These are phyloP conservation scores for Paraglomus brasilianum DNA, from an alignment of 192 early-diverging fungal species.

Conservation along the genomic window DNA sequence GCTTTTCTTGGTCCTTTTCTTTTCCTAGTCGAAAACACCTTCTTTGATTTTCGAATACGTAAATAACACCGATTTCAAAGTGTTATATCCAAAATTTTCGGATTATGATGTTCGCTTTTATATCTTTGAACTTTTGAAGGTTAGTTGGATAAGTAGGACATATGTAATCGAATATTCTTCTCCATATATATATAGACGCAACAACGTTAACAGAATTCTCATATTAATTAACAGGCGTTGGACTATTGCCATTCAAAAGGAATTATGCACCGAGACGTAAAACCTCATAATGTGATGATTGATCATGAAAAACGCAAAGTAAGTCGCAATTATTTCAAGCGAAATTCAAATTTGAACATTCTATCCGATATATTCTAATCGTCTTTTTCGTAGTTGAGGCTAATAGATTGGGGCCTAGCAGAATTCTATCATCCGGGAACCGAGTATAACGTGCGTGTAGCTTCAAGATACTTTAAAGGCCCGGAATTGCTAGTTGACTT, in stretches of 20 bases:
- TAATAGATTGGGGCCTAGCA: conserved; percentile 99
- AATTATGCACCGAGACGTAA: conserved; percentile 99
- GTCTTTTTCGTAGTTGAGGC: conserved; percentile 60
- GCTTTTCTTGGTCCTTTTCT: not conserved
- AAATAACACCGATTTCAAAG: conserved; percentile 97
- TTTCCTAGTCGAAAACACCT: conserved; percentile 83
- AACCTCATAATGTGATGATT: conserved; percentile 99
- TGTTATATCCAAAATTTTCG: conserved; percentile 90
- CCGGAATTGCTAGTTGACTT: conserved; percentile 98
- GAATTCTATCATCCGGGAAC: conserved; percentile 99
- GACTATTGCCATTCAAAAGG: conserved; percentile 98
- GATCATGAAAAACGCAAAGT: conserved; percentile 91
- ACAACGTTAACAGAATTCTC: not conserved
- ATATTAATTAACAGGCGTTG: conserved; percentile 65
- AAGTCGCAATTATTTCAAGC: not conserved
- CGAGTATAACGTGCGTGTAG: conserved; percentile 97
- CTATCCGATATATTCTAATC: conserved; percentile 1
- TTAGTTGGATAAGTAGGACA: conserved; percentile 31
- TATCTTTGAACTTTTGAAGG: conserved; percentile 94
- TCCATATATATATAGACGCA: not conserved
- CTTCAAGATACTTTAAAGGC: conserved; percentile 98
- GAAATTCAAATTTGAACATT: not conserved
- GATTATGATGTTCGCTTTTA: conserved; percentile 97
- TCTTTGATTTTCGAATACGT: conserved; percentile 96
- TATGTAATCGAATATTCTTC: not conserved